Evolutionary conservation across 139 green algal species (phyloP).

Genomic region (Mesostigma viride): DNA sequence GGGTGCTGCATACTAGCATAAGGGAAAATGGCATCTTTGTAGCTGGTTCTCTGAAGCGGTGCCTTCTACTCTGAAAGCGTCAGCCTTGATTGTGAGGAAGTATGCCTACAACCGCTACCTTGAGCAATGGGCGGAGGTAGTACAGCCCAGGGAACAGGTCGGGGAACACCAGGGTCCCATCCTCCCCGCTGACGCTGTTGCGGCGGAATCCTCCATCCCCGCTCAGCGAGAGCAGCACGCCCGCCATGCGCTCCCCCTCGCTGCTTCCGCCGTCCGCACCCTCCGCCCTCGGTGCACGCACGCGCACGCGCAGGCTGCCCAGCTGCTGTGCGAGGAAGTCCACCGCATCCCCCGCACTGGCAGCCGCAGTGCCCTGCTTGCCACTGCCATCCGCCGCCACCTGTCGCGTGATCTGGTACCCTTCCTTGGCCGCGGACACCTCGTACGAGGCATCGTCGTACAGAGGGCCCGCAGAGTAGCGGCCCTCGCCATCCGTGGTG

Average conservation of each 20-base stretch:
- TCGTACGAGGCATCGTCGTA: slow-evolving; percentile 28
- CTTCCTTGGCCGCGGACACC: slow-evolving; percentile 10
- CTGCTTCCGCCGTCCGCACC: neutral
- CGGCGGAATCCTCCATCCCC: slow-evolving; percentile 15
- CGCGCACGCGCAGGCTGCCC: no score
- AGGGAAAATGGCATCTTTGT: no score
- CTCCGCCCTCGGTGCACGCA: neutral
- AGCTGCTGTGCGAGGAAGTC: slow-evolving; percentile 13
- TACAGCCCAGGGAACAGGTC: slow-evolving; percentile 24
- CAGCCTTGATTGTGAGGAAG: no score
- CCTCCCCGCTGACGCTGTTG: neutral
- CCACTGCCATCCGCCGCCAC: no score
- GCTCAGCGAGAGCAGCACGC: slow-evolving; percentile 26
- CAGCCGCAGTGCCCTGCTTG: no score
- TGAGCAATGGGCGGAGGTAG: slow-evolving; percentile 24
- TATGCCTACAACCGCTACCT: slow-evolving; percentile 9
- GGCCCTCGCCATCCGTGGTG: no score
- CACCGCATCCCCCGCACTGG: neutral
- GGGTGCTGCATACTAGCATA: no score
- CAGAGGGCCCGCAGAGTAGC: slow-evolving; percentile 19
- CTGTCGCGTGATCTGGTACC: neutral
- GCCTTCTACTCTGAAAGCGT: no score
- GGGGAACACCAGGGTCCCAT: slow-evolving; percentile 12
- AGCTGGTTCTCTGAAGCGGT: no score
- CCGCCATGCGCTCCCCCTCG: neutral